phyloP scores from a whole-genome alignment of 441 rosid genomes.

The Erodium texanum region DNA sequence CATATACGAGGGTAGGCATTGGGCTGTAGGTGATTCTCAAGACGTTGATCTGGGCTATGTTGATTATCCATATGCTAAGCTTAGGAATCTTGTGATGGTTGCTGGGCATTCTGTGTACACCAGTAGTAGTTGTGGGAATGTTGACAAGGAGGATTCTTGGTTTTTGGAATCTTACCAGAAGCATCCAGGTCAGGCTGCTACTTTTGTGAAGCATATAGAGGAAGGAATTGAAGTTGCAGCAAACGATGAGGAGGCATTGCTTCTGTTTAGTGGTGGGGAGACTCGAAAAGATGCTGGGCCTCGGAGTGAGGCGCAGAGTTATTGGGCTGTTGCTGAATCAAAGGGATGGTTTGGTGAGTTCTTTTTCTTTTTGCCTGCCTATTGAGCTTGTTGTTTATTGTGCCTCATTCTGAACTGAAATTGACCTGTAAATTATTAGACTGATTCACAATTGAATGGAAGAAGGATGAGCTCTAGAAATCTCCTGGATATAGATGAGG shows the following conservation, averaged over 20 bases:
- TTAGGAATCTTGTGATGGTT: conserved; percentile 82
- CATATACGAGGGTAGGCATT: conserved; percentile 36
- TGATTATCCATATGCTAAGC: conserved; percentile 52
- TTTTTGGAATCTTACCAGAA: conserved; percentile 88
- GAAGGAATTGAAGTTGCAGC: conserved; percentile 60
- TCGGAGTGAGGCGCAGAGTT: conserved; percentile 95
- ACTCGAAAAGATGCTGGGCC: conserved; percentile 93
- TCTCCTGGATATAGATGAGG: not conserved
- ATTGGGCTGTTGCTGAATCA: conserved; percentile 90
- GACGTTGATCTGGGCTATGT: conserved; percentile 26
- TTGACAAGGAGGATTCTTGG: conserved; percentile 87
- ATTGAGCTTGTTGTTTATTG: not conserved
- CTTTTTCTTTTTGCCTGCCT: not conserved
- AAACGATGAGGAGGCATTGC: conserved; percentile 63
- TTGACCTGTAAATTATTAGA: not conserved
- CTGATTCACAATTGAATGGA: not conserved
- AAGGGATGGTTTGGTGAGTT: conserved; percentile 93
- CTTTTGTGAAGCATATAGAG: conserved; percentile 70
- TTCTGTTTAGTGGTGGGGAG: conserved; percentile 89
- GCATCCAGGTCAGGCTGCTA: conserved; percentile 85
- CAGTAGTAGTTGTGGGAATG: conserved; percentile 61
- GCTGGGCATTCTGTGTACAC: conserved; percentile 93
- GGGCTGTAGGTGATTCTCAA: conserved; percentile 24
- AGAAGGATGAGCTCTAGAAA: not conserved
- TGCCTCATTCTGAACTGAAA: not conserved